phyloP scores from a whole-genome alignment of 768 basidiomycete species.

The Boletellus sp. region DNA sequence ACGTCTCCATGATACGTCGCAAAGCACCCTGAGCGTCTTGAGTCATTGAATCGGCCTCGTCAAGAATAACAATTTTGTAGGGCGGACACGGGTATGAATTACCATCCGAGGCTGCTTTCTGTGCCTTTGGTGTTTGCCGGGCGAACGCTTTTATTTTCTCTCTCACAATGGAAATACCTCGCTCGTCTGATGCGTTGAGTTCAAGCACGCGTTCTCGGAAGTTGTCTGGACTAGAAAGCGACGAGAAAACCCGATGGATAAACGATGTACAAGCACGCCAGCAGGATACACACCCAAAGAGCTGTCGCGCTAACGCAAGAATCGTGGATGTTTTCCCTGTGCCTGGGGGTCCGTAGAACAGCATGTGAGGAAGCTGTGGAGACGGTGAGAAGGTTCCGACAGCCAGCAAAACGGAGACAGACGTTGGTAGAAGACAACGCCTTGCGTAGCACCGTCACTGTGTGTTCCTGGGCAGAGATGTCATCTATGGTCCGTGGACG shows the following conservation, averaged over 20 bases:
- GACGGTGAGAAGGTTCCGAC: slow-evolving; percentile 8
- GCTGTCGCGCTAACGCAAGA: slow-evolving; percentile 85
- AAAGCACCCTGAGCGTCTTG: slow-evolving; percentile 98
- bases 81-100: slow-evolving; percentile 94
- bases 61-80: slow-evolving; percentile 97
- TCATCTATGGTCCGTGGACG: slow-evolving; percentile 98
- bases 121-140: slow-evolving; percentile 83
- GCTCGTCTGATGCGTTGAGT: slow-evolving; percentile 97
- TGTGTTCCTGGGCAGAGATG: slow-evolving; percentile 96
- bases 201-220: slow-evolving; percentile 92
- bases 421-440: slow-evolving; percentile 93
- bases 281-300: slow-evolving; percentile 74
- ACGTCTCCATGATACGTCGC: slow-evolving; percentile 99
- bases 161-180: slow-evolving; percentile 93
- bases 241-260: background rate
- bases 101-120: slow-evolving; percentile 65
- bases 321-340: slow-evolving; percentile 99
- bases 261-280: background rate
- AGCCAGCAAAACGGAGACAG: background rate
- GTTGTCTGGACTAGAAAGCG: slow-evolving; percentile 76
- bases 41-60: slow-evolving; percentile 99
- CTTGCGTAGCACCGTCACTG: slow-evolving; percentile 86
- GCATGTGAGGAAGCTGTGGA: slow-evolving; percentile 93
- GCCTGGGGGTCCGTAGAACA: slow-evolving; percentile 98
- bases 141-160: slow-evolving; percentile 99